phyloP scores from a whole-genome alignment of 169 alveolate genomes.

The Miamiensis avidus region DNA sequence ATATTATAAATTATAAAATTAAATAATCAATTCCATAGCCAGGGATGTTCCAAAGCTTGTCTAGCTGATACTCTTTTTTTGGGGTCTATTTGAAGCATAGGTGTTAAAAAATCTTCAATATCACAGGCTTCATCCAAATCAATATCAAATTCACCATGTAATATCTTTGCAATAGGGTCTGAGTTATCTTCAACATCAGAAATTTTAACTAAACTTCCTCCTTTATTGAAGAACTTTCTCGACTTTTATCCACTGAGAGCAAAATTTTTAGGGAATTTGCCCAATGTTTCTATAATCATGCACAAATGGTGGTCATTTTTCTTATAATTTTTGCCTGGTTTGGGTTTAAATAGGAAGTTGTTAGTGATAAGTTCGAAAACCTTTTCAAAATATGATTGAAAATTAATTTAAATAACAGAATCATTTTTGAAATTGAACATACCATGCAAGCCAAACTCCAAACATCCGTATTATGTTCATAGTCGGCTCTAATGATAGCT shows the following conservation, averaged over 20 bases:
- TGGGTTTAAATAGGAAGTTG: slow-evolving; percentile 74
- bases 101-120: slow-evolving; percentile 38
- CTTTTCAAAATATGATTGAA: not conserved
- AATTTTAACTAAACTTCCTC: slow-evolving; percentile 53
- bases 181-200: slow-evolving; percentile 13
- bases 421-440: no score
- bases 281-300: slow-evolving; percentile 65
- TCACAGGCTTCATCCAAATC: slow-evolving; percentile 20
- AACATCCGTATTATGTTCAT: slow-evolving; percentile 73
- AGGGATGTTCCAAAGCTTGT: slow-evolving; percentile 37
- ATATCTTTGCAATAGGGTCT: slow-evolving; percentile 26
- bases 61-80: slow-evolving; percentile 37
- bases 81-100: slow-evolving; percentile 45
- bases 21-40: slow-evolving; percentile 27
- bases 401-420: not conserved
- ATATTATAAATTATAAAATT: no score
- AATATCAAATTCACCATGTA: slow-evolving; percentile 27
- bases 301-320: slow-evolving; percentile 79
- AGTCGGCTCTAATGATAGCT: slow-evolving; percentile 66
- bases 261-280: slow-evolving; percentile 66
- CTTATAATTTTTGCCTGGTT: slow-evolving; percentile 49
- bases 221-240: slow-evolving; percentile 56
- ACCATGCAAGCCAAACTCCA: slow-evolving; percentile 79
- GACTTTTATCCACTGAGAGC: slow-evolving; percentile 47
- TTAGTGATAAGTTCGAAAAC: slow-evolving; percentile 75